Base-by-base conservation (phyloP, 345 rosid genomes). In the Corchorus olitorius region DNA sequence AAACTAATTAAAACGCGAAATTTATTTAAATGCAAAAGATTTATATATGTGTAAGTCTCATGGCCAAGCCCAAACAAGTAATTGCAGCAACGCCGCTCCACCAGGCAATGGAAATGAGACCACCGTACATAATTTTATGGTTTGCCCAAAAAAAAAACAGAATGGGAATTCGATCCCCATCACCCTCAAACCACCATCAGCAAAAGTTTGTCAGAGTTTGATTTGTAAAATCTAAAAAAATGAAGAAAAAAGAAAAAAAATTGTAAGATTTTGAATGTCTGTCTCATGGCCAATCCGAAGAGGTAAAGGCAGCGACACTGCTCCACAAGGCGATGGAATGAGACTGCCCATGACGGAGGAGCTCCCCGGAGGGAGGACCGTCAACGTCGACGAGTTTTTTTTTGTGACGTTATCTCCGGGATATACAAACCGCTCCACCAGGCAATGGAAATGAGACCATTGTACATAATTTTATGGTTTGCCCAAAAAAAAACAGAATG, bases 261-360 rank as follows among this genome's bases (percentile, higher is more conserved):
- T 15, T 52, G 5, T 14, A 1, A 3, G 11, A 11, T 27, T 22
- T 22, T 1, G 8, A 2, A 73, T 83, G 77, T 81, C 15, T 54
- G 85, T 75, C 84, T 82, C 83, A 86, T 86, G 87, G 87, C 86
- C 81, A 76, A 75, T 82, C 86, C 89, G 85, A 83, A 69, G 79
- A 70, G 79, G 84, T 86, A 78, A 86, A 58, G 49, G 84, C 89
- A 71, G 75, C 89, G 60, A 84, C 79, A 82, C 91, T 65, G 77
- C 91, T 84, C 84, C 84, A 80, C 87, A 84, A 84, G 91, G 87
- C 84, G 65, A 86, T 88, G 91, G 88, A 86, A 88, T 86, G 88
- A 86, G 87, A 81, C 87, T 1, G 37, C 56, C n/a, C 65, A 1
- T 13, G 10, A 41, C 65, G 75, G 75, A 72, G 75, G 54, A 72